These are phyloP conservation scores for Trichaptum fuscoviolaceum DNA, from an alignment of 768 basidiomycete genomes.

Conservation along the genomic window DNA sequence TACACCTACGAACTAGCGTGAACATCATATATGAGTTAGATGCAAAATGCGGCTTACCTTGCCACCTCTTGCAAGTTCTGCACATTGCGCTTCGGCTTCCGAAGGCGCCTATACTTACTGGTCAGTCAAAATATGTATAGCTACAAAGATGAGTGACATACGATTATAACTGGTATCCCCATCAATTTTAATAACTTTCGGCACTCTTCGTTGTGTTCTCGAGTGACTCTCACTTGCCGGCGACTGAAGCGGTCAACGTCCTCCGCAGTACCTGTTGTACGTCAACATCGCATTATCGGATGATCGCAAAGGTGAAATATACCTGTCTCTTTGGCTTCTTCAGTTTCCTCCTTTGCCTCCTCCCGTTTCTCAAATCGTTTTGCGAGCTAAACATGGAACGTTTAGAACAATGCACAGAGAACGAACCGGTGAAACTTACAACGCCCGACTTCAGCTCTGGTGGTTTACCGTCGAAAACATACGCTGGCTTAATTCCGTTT, in stretches of 20 bases:
- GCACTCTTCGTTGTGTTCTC: constrained; percentile 95
- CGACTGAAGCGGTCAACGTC: constrained; percentile 88
- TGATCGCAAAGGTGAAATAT: constrained; percentile 32
- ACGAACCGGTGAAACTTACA: constrained; percentile 45
- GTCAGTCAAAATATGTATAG: background rate
- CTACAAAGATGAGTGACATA: constrained; percentile 33
- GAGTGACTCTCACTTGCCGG: constrained; percentile 90
- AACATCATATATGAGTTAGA: background rate
- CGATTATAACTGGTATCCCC: constrained; percentile 95
- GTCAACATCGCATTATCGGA: constrained; percentile 91
- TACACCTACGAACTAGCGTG: constrained; percentile 57
- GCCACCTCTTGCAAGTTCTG: constrained; percentile 93
- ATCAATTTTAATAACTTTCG: constrained; percentile 80
- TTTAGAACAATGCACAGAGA: constrained; percentile 1
- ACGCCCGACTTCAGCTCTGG: constrained; percentile 97
- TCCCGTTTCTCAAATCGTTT: constrained; percentile 90
- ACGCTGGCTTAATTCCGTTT: constrained; percentile 96
- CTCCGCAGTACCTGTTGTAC: constrained; percentile 82
- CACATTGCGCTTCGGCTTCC: constrained; percentile 98
- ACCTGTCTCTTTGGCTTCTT: constrained; percentile 95
- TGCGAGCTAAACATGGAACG: constrained; percentile 55
- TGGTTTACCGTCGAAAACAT: constrained; percentile 98
- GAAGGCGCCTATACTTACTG: constrained; percentile 74
- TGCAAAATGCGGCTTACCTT: constrained; percentile 45
- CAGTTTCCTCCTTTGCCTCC: constrained; percentile 91